Base-by-base conservation (phyloP, 2,329 filamentous ascomycete genomes). In the Alternaria incomplexa region DNA sequence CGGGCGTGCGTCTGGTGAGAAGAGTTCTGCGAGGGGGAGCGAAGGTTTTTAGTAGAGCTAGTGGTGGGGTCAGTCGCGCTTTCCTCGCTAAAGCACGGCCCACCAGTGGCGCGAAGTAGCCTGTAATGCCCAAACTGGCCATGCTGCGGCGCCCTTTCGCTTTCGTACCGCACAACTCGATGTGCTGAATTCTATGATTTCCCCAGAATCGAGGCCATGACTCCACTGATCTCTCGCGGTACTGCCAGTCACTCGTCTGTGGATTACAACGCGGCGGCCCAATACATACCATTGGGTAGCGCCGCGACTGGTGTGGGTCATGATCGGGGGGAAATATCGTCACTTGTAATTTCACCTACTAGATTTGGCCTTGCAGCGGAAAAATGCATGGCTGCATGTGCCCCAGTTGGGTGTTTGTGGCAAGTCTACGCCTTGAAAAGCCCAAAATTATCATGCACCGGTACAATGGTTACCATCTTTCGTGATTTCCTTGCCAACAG, bases 281-380 rank as follows among this genome's bases (percentile, higher is more conserved):
- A 64, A 66, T 47, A 59, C 56, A 66, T 62, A 52, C 58, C 56
- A 68, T 66, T 69, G 66, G 66, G 65, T 65, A 60, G 59, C 58
- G 63, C 61, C 48, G 61, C 61, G 47, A 48, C 44, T 32, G 56
- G 32, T 30, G 61, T 61, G 64, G 55, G 60, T 45, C 56, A 56
- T 48, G 25, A 45, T 55, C 26, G 45, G 40, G 58, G 36, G 43
- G 44, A 46, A 59, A 53, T 48, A 63, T 63, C 50, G 56, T 59
- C 56, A 62, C 56, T 50, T 30, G 17, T 36, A 47, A 58, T 46
- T 54, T 44, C 44, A 22, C 28, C 56, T n/a, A 40, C 61, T 48
- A 55, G 23, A 32, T 59, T 50, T 61, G 58, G 54, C 25, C 32
- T 40, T 44, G 54, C 45, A 46, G 60, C 56, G 60, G 55, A 51